phyloP scores from a whole-genome alignment of 2,329 filamentous ascomycete genomes.

The Penicillium sp. region DNA sequence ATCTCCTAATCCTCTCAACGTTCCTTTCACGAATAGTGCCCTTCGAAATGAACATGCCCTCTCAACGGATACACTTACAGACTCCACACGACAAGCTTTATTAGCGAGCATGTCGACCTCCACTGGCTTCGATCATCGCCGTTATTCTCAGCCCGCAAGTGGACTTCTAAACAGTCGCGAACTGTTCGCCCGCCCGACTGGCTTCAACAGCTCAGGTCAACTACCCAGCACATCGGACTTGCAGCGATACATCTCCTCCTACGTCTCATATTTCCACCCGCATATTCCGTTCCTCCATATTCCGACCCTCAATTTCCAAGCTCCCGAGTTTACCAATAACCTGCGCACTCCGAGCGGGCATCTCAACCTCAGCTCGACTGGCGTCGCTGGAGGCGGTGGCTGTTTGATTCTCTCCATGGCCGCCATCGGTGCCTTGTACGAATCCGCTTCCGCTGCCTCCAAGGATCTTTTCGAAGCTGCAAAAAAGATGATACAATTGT shows the following conservation, averaged over 20 bases:
- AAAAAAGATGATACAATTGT: constrained; percentile 91
- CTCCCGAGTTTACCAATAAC: constrained; percentile 61
- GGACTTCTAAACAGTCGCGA: constrained; percentile 46
- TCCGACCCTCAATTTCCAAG: constrained; percentile 85
- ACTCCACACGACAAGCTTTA: constrained; percentile 61
- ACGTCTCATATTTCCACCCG: constrained; percentile 88
- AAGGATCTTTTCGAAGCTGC: constrained; percentile 86
- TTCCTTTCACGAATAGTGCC: constrained; percentile 57
- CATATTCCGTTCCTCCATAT: constrained; percentile 94
- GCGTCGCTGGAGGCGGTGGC: constrained; percentile 70
- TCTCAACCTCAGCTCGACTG: constrained; percentile 51
- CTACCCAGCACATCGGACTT: constrained; percentile 79
- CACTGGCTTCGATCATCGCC: constrained; percentile 54
- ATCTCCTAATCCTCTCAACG: constrained; percentile 47
- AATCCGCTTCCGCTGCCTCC: constrained; percentile 73
- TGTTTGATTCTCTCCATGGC: constrained; percentile 86
- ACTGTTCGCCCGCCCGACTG: constrained; percentile 33
- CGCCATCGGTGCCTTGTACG: constrained; percentile 81
- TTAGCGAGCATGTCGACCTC: constrained; percentile 60
- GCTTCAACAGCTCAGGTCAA: constrained; percentile 47
- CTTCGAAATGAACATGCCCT: constrained; percentile 58
- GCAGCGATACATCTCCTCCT: constrained; percentile 84
- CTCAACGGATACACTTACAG: constrained; percentile 63
- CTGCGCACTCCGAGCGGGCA: constrained; percentile 55
- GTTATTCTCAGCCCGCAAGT: constrained; percentile 57